A percentile compares a stretch with the other conserved stretches of the same genome.
phyloP scores from a whole-genome alignment of 768 basidiomycete species.

The Xerocomellus chrysenteron region DNA sequence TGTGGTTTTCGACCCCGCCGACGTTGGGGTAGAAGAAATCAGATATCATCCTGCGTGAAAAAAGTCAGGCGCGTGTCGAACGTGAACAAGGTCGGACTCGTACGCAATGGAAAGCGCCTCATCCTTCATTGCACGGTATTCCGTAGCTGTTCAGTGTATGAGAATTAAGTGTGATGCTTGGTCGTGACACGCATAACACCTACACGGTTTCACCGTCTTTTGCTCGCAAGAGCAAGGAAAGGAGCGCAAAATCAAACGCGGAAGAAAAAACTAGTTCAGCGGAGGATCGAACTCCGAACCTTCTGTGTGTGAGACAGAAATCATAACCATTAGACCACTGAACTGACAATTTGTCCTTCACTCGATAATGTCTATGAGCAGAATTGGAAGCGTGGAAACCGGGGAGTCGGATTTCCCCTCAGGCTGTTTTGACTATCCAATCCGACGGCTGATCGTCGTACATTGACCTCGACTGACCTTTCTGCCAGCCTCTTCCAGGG shows the following conservation, averaged over 20 bases:
- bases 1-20: constrained; percentile 96
- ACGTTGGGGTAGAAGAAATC: constrained; percentile 96
- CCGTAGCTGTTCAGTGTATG: background rate
- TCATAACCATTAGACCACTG: constrained; percentile 40
- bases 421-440: too few relatives aligned
- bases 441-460: constrained; percentile 57
- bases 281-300: constrained; percentile 39
- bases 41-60: constrained; percentile 75
- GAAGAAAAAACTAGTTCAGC: constrained; percentile 31
- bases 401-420: too few relatives aligned
- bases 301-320: constrained; percentile 40
- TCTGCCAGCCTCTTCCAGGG: constrained; percentile 53
- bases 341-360: constrained; percentile 12
- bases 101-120: constrained; percentile 32
- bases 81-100: background rate
- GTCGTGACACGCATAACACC: background rate
- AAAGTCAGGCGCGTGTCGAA: background rate
- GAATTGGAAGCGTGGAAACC: too few relatives aligned
- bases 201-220: background rate
- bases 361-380: too few relatives aligned
- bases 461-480: constrained; percentile 12
- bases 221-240: background rate
- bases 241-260: too few relatives aligned
- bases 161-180: background rate
- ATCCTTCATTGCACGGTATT: constrained; percentile 25